Conservation (phyloP, 2,329 filamentous ascomycete genomes). For the Arachnopeziza araneosa region DNA sequence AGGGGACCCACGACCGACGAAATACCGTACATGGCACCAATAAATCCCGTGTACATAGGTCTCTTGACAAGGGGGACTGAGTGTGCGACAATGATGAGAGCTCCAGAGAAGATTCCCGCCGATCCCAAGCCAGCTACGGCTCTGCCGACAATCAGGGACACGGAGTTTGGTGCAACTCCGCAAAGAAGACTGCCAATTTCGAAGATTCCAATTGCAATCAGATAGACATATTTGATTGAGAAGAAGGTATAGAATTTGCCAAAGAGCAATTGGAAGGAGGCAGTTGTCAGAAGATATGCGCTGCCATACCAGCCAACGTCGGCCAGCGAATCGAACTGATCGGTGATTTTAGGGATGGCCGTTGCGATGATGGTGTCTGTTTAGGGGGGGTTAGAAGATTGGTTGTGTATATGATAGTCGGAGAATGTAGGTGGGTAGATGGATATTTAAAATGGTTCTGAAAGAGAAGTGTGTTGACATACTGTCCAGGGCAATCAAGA, state of each 20-base stretch:
- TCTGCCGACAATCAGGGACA: constrained; percentile 28
- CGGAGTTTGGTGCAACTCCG: constrained; percentile 27
- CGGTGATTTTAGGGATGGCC: constrained; percentile 35
- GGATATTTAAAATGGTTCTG: background rate
- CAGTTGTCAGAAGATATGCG: constrained; percentile 34
- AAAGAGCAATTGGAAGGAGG: constrained; percentile 28
- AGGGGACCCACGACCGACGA: constrained; percentile 30
- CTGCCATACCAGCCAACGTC: constrained; percentile 43
- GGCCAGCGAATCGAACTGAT: constrained; percentile 35
- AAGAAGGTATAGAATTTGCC: constrained; percentile 31
- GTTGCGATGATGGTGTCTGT: constrained; percentile 33
- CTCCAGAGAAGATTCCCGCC: constrained; percentile 35
- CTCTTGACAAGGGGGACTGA: constrained; percentile 24
- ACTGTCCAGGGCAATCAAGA: constrained; percentile 11
- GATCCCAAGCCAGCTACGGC: constrained; percentile 29
- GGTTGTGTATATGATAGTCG: background rate
- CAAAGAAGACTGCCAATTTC: constrained; percentile 29
- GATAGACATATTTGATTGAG: constrained; percentile 29
- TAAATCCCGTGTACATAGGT: constrained; percentile 27
- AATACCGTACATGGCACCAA: constrained; percentile 28
- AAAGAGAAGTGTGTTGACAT: background rate
- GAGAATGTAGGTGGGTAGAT: too few relatives aligned
- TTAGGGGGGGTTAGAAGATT: too few relatives aligned
- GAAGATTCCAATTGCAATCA: constrained; percentile 28
- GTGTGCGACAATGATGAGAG: constrained; percentile 27